Evolutionary conservation across 768 basidiomycete genomes (phyloP).

Genomic region (Boletus patriciae): DNA sequence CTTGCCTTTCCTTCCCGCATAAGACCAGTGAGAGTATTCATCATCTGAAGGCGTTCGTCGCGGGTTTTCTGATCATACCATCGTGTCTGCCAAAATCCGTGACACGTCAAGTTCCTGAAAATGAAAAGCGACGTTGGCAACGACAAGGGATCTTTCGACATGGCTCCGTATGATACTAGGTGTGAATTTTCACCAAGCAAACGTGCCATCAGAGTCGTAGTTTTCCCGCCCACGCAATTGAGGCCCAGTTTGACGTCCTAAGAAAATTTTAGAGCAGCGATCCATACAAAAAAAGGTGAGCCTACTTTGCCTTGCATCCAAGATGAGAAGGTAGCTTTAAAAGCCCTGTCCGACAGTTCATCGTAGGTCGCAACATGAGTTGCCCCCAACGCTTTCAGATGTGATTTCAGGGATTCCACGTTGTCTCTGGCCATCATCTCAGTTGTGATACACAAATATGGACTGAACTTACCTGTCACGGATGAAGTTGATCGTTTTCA

Average conservation of each 20-base stretch:
- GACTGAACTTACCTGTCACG: slow-evolving; percentile 55
- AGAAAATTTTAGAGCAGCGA: neutral
- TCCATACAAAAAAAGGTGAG: slow-evolving; percentile 11
- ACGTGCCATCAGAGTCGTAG: slow-evolving; percentile 67
- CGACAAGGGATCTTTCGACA: slow-evolving; percentile 80
- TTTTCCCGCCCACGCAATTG: slow-evolving; percentile 64
- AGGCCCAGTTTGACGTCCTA: slow-evolving; percentile 48
- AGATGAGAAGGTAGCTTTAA: slow-evolving; percentile 54
- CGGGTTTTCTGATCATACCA: slow-evolving; percentile 59
- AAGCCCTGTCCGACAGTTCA: slow-evolving; percentile 58
- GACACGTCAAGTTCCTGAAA: slow-evolving; percentile 76
- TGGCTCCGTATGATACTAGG: slow-evolving; percentile 86
- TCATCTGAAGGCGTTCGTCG: slow-evolving; percentile 51
- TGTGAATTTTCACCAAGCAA: slow-evolving; percentile 67
- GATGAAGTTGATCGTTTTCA: slow-evolving; percentile 82
- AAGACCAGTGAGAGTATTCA: slow-evolving; percentile 51
- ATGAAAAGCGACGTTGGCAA: slow-evolving; percentile 80
- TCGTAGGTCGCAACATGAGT: slow-evolving; percentile 78
- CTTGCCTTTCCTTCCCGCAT: slow-evolving; percentile 55
- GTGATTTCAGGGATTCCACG: slow-evolving; percentile 47
- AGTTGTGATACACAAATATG: neutral
- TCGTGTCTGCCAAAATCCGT: slow-evolving; percentile 76
- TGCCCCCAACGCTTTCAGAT: slow-evolving; percentile 64
- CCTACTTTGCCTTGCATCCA: slow-evolving; percentile 65
- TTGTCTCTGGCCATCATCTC: slow-evolving; percentile 44